phyloP scores from a whole-genome alignment of 371 early-diverging fungal genomes.

The Dipsacomyces acuminosporus region DNA sequence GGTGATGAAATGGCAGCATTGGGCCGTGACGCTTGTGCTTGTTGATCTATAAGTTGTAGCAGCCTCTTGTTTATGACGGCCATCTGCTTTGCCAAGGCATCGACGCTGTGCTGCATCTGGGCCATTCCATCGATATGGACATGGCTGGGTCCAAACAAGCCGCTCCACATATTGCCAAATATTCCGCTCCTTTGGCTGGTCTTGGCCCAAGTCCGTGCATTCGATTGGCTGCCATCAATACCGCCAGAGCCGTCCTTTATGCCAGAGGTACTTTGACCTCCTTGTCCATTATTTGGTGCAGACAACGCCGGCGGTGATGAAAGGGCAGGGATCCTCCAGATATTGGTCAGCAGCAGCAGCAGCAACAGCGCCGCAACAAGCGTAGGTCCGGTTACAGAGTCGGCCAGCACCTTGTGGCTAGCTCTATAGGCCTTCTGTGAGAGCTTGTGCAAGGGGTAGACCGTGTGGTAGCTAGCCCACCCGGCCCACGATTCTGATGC shows the following conservation, averaged over 20 bases:
- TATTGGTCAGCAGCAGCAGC: conserved; percentile 18
- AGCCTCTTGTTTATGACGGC: conserved; percentile 12
- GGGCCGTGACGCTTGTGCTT: neutral
- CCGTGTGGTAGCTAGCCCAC: conserved; percentile 20
- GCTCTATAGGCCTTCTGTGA: neutral
- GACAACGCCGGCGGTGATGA: neutral
- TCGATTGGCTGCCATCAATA: neutral
- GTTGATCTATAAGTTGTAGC: conserved; percentile 21
- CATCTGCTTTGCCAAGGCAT: conserved; percentile 15
- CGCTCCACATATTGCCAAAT: neutral
- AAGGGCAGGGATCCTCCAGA: conserved; percentile 15
- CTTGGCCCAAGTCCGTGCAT: too few species aligned
- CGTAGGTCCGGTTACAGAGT: conserved; percentile 9
- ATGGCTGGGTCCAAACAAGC: neutral
- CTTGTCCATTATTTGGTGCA: neutral
- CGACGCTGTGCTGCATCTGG: conserved; percentile 17
- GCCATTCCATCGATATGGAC: conserved; percentile 5
- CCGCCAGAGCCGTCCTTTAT: neutral
- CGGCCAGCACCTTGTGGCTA: neutral
- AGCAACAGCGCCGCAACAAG: conserved; percentile 7
- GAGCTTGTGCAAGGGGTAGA: conserved; percentile 10
- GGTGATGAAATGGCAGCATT: too few species aligned
- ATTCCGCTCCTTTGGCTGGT: too few species aligned
- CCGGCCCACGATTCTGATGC: conserved; percentile 21
- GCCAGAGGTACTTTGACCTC: neutral